Evolutionary conservation across 352 stramenopile species (phyloP).

Genomic region (Phytophthora quininea): DNA sequence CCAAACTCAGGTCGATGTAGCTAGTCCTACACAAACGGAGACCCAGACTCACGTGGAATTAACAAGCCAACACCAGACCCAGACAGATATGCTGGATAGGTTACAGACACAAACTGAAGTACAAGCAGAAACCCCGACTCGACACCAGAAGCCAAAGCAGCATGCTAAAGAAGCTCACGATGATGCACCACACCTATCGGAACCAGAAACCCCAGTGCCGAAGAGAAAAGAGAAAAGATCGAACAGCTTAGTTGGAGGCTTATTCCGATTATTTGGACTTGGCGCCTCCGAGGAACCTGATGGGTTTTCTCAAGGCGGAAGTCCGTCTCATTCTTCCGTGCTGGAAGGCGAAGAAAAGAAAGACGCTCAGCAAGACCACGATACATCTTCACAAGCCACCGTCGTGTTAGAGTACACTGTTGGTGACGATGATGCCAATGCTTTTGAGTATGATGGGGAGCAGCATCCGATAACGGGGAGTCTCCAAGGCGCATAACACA

Average conservation of each 20-base stretch:
- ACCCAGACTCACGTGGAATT: background rate
- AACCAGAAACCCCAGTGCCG: slow-evolving; percentile 13
- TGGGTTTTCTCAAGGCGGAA: too few relatives aligned
- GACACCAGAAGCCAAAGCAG: too few relatives aligned
- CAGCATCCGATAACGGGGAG: slow-evolving; percentile 16
- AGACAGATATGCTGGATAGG: too few relatives aligned
- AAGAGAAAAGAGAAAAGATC: slow-evolving; percentile 1
- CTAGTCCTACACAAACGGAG: background rate
- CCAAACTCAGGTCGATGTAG: slow-evolving; percentile 7
- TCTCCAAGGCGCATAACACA: slow-evolving; percentile 10
- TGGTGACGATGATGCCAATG: slow-evolving; percentile 34
- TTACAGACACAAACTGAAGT: too few relatives aligned
- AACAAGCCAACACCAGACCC: background rate
- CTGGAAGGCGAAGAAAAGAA: slow-evolving; percentile 18
- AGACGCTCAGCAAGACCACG: slow-evolving; percentile 15
- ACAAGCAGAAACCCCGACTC: too few relatives aligned
- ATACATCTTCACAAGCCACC: slow-evolving; percentile 36
- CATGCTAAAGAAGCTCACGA: too few relatives aligned
- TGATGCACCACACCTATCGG: background rate
- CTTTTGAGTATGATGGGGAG: slow-evolving; percentile 40
- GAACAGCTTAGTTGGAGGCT: slow-evolving; percentile 2
- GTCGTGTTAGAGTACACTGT: slow-evolving; percentile 29
- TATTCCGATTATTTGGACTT: too few relatives aligned
- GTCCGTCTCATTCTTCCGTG: background rate
- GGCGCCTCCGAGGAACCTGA: too few relatives aligned